Base-by-base conservation (phyloP, 2,329 filamentous ascomycete species). In the Neophaeococcomyces mojaviensis region DNA sequence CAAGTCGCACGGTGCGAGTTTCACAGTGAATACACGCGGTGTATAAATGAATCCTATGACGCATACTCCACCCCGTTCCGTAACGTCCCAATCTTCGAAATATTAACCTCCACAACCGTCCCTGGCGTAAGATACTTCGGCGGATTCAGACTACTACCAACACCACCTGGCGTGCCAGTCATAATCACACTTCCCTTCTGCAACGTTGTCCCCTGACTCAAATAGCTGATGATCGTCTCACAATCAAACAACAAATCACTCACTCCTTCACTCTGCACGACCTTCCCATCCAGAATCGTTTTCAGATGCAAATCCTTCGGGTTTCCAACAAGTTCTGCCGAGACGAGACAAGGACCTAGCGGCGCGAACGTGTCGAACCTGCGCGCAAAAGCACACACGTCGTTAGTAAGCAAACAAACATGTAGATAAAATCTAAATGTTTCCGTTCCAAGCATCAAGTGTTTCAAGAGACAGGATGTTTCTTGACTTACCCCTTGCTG, bases 81-180 rank as follows among this genome's bases (percentile, higher is more conserved):
- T 39, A 70, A 49, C 0, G 69, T 72, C 0, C 68, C 68, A 46
- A 71, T 69, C 12, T 61, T 53, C 0, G 57, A 56, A 22, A 72
- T 65, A 2, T 49, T 55, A 1, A 71, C 61, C 16, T 69, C 65
- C 59, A 72, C 65, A 13, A 56, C 53, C 0, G 64, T 68, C 1
- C 67, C 68, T 0, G 66, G 67, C 0, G 56, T 53, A 3, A 72
- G 56, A 38, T 60, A 71, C 18, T 49, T 57, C 0, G 65, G 66
- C 0, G 68, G 70, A 0, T 57, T 61, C 16, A 76, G 59, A 0
- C 71, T 71, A 44, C 66, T 66, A 0, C 69, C 69, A 15, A 72
- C 68, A 34, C 69, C 68, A 1, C 65, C 61, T 0, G 62, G 62
- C 0, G 69, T 70, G 4, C 67, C 66, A 1, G 65, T 68, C 61